Evolutionary conservation across 306 rosid genomes (phyloP).

Genomic region (Malus sylvestris): DNA sequence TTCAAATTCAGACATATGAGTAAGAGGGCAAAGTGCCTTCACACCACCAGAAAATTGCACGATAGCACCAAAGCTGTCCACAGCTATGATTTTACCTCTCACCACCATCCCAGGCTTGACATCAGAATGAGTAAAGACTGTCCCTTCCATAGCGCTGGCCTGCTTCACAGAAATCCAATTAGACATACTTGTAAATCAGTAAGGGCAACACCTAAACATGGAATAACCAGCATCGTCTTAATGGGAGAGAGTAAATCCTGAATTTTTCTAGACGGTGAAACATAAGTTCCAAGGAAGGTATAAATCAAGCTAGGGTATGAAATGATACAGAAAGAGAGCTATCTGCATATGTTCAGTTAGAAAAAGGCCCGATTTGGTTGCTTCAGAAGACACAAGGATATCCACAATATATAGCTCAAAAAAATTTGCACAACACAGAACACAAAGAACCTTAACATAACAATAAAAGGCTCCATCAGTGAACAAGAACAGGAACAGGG

Average conservation of each 20-base stretch:
- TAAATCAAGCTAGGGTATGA: background rate
- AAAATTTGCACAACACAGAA: background rate
- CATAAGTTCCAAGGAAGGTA: background rate
- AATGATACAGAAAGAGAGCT: background rate
- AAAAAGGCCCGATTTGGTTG: background rate
- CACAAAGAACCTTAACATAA: background rate
- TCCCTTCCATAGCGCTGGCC: constrained; percentile 86
- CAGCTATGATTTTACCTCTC: constrained; percentile 69
- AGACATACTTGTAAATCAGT: background rate
- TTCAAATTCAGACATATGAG: constrained; percentile 96
- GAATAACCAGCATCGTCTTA: background rate
- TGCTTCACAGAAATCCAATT: constrained; percentile 22
- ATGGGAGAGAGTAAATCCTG: background rate
- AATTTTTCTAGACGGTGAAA: background rate
- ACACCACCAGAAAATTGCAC: constrained; percentile 96
- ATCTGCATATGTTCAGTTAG: background rate
- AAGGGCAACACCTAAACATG: background rate
- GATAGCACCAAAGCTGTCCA: constrained; percentile 83
- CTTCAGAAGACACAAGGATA: background rate
- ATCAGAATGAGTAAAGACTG: constrained; percentile 85
- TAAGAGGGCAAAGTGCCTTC: constrained; percentile 90
- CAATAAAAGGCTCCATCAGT: background rate
- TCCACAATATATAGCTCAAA: background rate
- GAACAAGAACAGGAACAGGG: background rate
- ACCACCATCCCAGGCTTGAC: constrained; percentile 89